Conservation (phyloP, 176 grass and related monocot genomes). For the Thalia dealbata region DNA sequence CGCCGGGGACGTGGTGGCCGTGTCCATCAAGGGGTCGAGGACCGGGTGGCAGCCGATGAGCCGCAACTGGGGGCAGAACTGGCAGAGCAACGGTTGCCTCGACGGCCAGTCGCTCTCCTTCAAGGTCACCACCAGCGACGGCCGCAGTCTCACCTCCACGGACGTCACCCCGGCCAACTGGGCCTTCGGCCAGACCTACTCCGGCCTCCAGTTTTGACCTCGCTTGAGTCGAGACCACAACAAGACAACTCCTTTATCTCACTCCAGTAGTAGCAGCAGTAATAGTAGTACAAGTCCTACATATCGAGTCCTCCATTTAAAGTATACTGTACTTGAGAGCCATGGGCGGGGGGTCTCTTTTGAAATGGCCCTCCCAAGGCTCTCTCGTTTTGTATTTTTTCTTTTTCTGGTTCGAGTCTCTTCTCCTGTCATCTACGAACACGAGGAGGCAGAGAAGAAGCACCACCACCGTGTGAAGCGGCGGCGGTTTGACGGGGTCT, state of each 20-base stretch:
- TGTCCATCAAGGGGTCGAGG: constrained; percentile 40
- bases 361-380: background rate
- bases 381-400: background rate
- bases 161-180: constrained; percentile 29
- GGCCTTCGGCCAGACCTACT: constrained; percentile 65
- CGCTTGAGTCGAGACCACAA: background rate
- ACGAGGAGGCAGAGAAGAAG: background rate
- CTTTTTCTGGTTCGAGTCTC: background rate
- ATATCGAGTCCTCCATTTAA: too few relatives aligned
- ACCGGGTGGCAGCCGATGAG: constrained; percentile 51
- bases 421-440: background rate
- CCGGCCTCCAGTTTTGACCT: constrained; percentile 12
- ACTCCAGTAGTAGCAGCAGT: background rate
- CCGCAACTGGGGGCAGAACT: constrained; percentile 67
- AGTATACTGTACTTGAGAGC: background rate
- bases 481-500: too few relatives aligned
- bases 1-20: constrained; percentile 29
- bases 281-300: background rate
- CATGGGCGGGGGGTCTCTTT: constrained; percentile 1
- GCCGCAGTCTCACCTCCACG: constrained; percentile 21
- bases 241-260: background rate
- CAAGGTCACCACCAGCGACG: constrained; percentile 35
- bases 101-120: constrained; percentile 60
- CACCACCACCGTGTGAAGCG: too few relatives aligned
- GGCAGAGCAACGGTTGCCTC: constrained; percentile 40